Evolutionary conservation across 176 grass and related monocot species (phyloP), one percentile per base, ranked within the genome.

Genomic region (Zizania latifolia): DNA sequence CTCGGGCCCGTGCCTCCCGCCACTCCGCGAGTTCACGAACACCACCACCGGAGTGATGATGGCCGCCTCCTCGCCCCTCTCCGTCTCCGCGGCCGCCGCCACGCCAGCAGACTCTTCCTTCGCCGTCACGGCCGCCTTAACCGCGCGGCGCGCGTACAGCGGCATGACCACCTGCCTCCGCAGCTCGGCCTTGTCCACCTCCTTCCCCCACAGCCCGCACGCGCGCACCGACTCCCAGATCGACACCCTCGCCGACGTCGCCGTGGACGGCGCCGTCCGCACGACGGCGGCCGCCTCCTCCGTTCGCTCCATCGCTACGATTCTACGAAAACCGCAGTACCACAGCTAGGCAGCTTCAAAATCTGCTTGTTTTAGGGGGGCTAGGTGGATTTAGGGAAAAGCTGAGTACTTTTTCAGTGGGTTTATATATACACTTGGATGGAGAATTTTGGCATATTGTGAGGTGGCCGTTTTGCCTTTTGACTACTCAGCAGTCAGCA

Each of bases 1-100:
- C 79, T 88, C 84, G 19, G 87, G 91, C 46, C 95, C 91, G 67
- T 90, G 89, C 8, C 95, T 84, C 15, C 95, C 95, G 8, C 95
- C 91, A 51, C 95, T 99, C 57, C 62, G 72, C 2, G 95, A 99
- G 76, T 94, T 99, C 7, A 99, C 86, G 70, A 99, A 99, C 73
- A 99, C 91, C 17, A 99, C 91, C 24, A 94, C 11, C 0, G 95
- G 95, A 57, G n/a, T n/a, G n/a, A n/a, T n/a, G n/a, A n/a, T n/a
- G n/a, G n/a, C 85, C 50, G 22, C 62, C 69, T 50, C 69, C 19
- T 29, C 55, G 31, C 5, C 61, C 13, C 5, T 50, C 46, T 9
- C 13, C 29, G 68, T 45, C 6, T 45, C 37, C 11, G 32, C 12
- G 0, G 76, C 88, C 0, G 68, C 81, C 33, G 78, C 78, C 0